A percentile compares a stretch with the other conserved stretches of the same genome.
Evolutionary conservation across 192 early-diverging fungal genomes (phyloP).

Genomic region (Backusella australiensis): DNA sequence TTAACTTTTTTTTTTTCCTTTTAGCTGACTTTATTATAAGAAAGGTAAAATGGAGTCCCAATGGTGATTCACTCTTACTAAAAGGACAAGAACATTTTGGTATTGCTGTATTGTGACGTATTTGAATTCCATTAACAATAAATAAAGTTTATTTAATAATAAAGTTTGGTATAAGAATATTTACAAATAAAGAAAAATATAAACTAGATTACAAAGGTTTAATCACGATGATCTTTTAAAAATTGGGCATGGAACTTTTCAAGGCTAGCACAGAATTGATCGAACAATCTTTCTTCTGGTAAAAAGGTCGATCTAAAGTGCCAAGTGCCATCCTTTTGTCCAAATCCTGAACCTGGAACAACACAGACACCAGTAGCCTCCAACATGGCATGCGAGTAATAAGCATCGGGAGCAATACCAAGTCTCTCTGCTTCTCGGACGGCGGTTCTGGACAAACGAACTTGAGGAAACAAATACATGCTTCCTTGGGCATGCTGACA

Average conservation of each 20-base stretch:
- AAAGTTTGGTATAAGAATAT: constrained; percentile 5
- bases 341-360: constrained; percentile 85
- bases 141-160: constrained; percentile 3
- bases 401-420: constrained; percentile 78
- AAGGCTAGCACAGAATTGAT: constrained; percentile 77
- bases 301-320: constrained; percentile 97
- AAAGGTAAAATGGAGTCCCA: constrained; percentile 64
- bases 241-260: constrained; percentile 76
- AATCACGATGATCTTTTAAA: constrained; percentile 40
- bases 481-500: constrained; percentile 83
- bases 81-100: constrained; percentile 79
- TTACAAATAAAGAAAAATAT: not conserved
- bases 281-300: constrained; percentile 89
- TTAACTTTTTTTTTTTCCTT: not conserved
- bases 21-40: constrained; percentile 60
- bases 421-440: constrained; percentile 63
- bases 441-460: constrained; percentile 74
- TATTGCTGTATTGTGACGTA: constrained; percentile 24
- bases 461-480: constrained; percentile 93
- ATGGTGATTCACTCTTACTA: constrained; percentile 65
- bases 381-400: constrained; percentile 90
- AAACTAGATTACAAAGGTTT: not conserved
- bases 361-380: constrained; percentile 95
- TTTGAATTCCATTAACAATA: not conserved
- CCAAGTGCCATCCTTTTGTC: constrained; percentile 83